Evolutionary conservation across 179 eudicot genomes (phyloP).

Genomic region (Gypsophila paniculata): DNA sequence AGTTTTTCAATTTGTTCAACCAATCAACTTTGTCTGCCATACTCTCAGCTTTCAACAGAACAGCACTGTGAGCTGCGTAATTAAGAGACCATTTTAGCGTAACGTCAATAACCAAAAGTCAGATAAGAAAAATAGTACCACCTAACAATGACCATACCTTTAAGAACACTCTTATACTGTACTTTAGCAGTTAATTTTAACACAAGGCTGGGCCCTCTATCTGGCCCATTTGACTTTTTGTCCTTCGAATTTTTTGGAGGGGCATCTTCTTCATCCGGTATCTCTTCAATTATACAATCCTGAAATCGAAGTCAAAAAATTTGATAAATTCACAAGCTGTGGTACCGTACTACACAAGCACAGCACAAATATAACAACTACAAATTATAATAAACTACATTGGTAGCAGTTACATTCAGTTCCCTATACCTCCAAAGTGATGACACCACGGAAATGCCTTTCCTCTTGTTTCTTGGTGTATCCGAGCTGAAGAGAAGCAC

Average conservation of each 20-base stretch:
- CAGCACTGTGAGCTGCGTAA: slow-evolving; percentile 87
- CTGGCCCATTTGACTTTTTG: slow-evolving; percentile 90
- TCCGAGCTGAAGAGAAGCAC: slow-evolving; percentile 65
- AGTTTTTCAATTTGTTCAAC: slow-evolving; percentile 71
- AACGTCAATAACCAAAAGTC: neutral
- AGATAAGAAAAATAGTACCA: neutral
- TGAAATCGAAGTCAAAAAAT: slow-evolving; percentile 26
- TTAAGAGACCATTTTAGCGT: slow-evolving; percentile 18
- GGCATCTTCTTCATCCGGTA: slow-evolving; percentile 80
- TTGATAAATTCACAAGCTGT: neutral
- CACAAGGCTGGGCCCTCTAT: slow-evolving; percentile 64
- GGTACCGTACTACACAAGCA: neutral
- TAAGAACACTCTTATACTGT: slow-evolving; percentile 91
- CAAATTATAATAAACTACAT: neutral
- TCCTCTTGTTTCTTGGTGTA: slow-evolving; percentile 98
- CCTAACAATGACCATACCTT: slow-evolving; percentile 44
- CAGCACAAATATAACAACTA: neutral
- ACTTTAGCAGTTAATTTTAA: slow-evolving; percentile 88
- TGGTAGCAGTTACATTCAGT: neutral
- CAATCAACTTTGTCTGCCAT: slow-evolving; percentile 80
- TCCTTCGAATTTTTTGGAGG: slow-evolving; percentile 90
- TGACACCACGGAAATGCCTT: slow-evolving; percentile 88
- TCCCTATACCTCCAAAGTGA: slow-evolving; percentile 80
- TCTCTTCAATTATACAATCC: slow-evolving; percentile 93
- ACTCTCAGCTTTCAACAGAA: slow-evolving; percentile 89